Percentiles rank a stretch among this genome's conserved stretches.
These are phyloP conservation scores for Malassezia cuniculi DNA, from an alignment of 1,284 basidiomycete genomes.

Conservation along the genomic window DNA sequence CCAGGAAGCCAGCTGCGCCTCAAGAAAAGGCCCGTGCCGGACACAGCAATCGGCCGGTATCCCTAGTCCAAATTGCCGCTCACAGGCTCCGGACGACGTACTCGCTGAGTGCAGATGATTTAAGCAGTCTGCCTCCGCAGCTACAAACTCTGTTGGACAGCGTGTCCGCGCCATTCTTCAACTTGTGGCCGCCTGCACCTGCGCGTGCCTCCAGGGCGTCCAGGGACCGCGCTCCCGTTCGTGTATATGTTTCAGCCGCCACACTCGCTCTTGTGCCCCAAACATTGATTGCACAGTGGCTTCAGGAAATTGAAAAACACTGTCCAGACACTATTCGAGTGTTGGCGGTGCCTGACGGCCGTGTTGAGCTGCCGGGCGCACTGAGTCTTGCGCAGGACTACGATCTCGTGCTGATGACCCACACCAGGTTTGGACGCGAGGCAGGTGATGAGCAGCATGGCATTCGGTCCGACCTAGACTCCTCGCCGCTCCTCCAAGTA, in stretches of 20 bases:
- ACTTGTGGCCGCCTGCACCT: constrained; percentile 17
- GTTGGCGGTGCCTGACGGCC: constrained; percentile 4
- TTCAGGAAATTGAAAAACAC: constrained; percentile 16
- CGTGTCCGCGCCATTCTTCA: constrained; percentile 11
- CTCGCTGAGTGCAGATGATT: not conserved
- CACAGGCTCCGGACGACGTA: constrained; percentile 13
- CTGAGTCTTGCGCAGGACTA: constrained; percentile 10
- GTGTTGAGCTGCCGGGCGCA: constrained; percentile 8
- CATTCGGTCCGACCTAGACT: constrained; percentile 5
- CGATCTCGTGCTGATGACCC: constrained; percentile 16
- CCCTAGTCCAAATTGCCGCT: constrained; percentile 4
- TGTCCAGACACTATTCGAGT: constrained; percentile 10
- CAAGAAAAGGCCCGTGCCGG: no score
- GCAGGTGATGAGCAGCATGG: constrained; percentile 11
- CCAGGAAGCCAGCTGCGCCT: no score
- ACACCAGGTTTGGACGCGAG: constrained; percentile 17
- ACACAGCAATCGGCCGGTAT: constrained; percentile 1
- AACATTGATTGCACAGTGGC: constrained; percentile 16
- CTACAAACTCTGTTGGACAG: constrained; percentile 4
- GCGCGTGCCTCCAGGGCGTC: constrained; percentile 8
- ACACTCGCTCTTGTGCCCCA: constrained; percentile 19
- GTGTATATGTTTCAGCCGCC: constrained; percentile 13
- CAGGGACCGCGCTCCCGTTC: constrained; percentile 7
- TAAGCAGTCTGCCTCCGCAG: constrained; percentile 3
- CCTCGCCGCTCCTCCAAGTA: constrained; percentile 12